Evolutionary conservation across 2,329 filamentous ascomycete genomes (phyloP).

Genomic region (Penicillium expansum): DNA sequence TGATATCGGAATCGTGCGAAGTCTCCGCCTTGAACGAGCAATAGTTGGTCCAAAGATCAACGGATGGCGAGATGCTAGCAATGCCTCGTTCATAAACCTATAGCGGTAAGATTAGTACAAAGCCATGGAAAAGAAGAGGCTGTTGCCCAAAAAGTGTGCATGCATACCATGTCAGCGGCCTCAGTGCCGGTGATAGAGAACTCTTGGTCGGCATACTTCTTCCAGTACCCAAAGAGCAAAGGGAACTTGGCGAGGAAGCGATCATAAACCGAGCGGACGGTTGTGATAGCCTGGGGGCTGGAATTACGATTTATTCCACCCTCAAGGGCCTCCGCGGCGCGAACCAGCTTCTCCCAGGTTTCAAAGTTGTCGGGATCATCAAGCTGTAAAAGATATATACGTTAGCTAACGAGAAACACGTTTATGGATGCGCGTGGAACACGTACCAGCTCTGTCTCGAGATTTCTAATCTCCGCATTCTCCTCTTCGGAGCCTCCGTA

Average conservation of each 20-base stretch:
- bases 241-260: constrained; percentile 92
- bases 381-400: constrained; percentile 39
- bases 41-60: constrained; percentile 96
- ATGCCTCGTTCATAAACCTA: constrained; percentile 94
- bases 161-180: constrained; percentile 86
- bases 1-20: constrained; percentile 87
- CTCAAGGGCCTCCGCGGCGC: constrained; percentile 77
- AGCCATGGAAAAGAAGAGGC: not conserved
- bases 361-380: constrained; percentile 88
- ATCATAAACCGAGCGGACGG: constrained; percentile 84
- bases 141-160: not conserved
- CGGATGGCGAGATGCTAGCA: constrained; percentile 86
- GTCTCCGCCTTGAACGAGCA: constrained; percentile 98
- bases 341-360: constrained; percentile 88
- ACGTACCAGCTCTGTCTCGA: constrained; percentile 73
- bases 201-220: constrained; percentile 97
- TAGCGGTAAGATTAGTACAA: constrained; percentile 6
- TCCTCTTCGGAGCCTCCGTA: constrained; percentile 76
- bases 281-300: constrained; percentile 85
- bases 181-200: constrained; percentile 97
- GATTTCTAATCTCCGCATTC: constrained; percentile 75
- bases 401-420: constrained; percentile 4
- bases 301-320: constrained; percentile 96
- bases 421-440: not conserved
- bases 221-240: constrained; percentile 97